Base-by-base conservation (phyloP, 352 stramenopile genomes). In the Peronosclerospora sorghi region DNA sequence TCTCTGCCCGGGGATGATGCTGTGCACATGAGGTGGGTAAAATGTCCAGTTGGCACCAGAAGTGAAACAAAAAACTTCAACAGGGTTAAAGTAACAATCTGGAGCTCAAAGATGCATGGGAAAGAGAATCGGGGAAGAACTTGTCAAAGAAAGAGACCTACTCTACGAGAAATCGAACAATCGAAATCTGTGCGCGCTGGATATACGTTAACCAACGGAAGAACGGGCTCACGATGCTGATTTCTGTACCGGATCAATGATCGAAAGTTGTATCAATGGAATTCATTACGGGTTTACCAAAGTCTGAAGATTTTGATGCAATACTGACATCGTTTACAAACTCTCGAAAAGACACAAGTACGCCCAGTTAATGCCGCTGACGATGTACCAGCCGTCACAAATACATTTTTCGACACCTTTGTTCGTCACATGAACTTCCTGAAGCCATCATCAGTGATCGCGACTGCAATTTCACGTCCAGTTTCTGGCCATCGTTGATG, bases 271-370 rank as follows among this genome's bases (percentile, higher is more conserved):
- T 62, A 9, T 51, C 48, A 1, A 54, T 61, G 19, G 54, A 64
- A 35, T 68, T 59, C 12, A 62, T 65, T 29, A 61, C 54, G 1
- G 59, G 46, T 20, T 40, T 65, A 36, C 42, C 62, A 39, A 14
- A 48, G 58, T 12, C 54, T 41, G 1, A 43, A 20, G 17, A 62
- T 54, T 5, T 39, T 52, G 14, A 39, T 41, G 10, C n/a, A n/a
- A n/a, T n/a, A n/a, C n/a, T n/a, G n/a, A n/a, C n/a, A 41, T 29
- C 12, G 48, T 66, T 3, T 8, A 35, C 6, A 35, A 35, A 5
- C 30, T 35, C 6, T 26, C 21, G 3, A 26, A 26, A 26, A 3
- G 21, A 7, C 3, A 1, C 7, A 35, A 17, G 30, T 35, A 15
- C 17, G 30, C 30, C 30, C 7, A 17, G 13, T 17, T 9, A 35